These are phyloP conservation scores for Yamadazyma aaseri DNA, from an alignment of 1,139 yeast species.

Conservation along the genomic window DNA sequence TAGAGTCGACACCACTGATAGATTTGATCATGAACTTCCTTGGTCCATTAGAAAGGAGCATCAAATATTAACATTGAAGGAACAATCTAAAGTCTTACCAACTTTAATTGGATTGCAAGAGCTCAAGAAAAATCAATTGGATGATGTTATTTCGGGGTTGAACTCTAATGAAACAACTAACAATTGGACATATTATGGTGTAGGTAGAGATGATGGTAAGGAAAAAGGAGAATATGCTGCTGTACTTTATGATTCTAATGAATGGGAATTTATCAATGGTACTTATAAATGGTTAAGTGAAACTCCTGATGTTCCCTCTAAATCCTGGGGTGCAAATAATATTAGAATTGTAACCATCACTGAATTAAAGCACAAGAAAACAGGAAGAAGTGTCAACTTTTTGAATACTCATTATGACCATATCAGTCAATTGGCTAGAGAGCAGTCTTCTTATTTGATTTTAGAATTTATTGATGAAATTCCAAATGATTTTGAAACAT, in stretches of 20 bases:
- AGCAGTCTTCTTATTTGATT: constrained; percentile 28
- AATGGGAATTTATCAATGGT: constrained; percentile 30
- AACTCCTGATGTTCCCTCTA: constrained; percentile 43
- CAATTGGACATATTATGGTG: constrained; percentile 41
- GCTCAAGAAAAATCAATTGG: constrained; percentile 24
- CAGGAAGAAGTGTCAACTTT: constrained; percentile 27
- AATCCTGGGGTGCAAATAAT: constrained; percentile 43
- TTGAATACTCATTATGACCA: constrained; percentile 48
- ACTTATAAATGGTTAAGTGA: constrained; percentile 45
- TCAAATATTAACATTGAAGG: constrained; percentile 16
- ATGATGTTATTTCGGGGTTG: constrained; percentile 24
- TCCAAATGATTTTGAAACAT: constrained; percentile 32
- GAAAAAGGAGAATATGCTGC: constrained; percentile 47
- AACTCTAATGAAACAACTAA: constrained; percentile 14
- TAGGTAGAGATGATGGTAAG: constrained; percentile 49
- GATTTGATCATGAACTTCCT: constrained; percentile 23
- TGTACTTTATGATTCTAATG: constrained; percentile 32
- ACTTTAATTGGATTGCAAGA: constrained; percentile 35
- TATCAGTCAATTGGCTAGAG: constrained; percentile 36
- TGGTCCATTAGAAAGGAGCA: constrained; percentile 24
- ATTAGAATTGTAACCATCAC: constrained; percentile 43
- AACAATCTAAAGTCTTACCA: constrained; percentile 16
- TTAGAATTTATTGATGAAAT: constrained; percentile 28
- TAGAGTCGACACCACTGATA: constrained; percentile 18
- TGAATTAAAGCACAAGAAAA: constrained; percentile 23